phyloP scores from a whole-genome alignment of 2,329 filamentous ascomycete species.

The Trichoderma atroviride region DNA sequence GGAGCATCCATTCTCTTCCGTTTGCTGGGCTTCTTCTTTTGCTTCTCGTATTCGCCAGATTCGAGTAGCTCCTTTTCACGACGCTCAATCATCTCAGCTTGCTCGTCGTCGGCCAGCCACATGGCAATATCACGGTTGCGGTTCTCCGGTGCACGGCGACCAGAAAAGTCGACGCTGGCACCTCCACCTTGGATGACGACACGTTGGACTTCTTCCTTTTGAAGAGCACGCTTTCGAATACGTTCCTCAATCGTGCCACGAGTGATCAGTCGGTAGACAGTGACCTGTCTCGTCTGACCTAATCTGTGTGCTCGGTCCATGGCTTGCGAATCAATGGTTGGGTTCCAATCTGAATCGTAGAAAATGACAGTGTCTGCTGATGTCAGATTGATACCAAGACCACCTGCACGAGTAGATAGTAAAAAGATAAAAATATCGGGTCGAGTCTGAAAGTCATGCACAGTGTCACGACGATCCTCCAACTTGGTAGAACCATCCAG shows the following conservation, averaged over 20 bases:
- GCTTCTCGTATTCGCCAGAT: constrained; percentile 67
- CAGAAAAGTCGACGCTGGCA: constrained; percentile 94
- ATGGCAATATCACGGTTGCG: constrained; percentile 97
- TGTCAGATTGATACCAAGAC: constrained; percentile 96
- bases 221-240: constrained; percentile 92
- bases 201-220: constrained; percentile 98
- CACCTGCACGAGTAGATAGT: constrained; percentile 92
- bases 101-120: constrained; percentile 97
- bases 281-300: constrained; percentile 93
- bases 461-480: constrained; percentile 94
- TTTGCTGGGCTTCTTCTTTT: constrained; percentile 62
- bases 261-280: constrained; percentile 96
- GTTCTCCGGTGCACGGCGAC: constrained; percentile 82
- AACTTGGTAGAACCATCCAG: constrained; percentile 96
- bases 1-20: constrained; percentile 58
- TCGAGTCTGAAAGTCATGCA: constrained; percentile 92
- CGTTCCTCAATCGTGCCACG: constrained; percentile 96
- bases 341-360: constrained; percentile 99
- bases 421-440: constrained; percentile 97
- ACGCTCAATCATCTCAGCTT: constrained; percentile 89
- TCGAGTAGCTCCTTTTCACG: constrained; percentile 86
- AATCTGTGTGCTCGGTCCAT: constrained; percentile 99
- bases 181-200: constrained; percentile 94
- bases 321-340: constrained; percentile 96
- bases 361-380: constrained; percentile 98